Conservation (phyloP, 108 stramenopile genomes). For the Fragilariopsis cylindrus region DNA sequence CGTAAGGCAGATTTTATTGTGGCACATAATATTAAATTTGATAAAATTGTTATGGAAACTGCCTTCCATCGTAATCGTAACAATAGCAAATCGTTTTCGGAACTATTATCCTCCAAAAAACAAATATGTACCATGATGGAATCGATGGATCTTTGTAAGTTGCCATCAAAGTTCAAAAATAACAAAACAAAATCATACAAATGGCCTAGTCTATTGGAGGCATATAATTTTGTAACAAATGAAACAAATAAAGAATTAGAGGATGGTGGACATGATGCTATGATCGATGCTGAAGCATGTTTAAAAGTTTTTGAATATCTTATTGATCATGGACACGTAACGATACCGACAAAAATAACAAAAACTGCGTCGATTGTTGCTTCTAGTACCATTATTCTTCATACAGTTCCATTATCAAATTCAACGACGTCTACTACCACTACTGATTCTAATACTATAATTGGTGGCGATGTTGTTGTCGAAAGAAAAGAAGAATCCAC, state of each 20-base stretch:
- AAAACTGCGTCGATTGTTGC: too few species aligned
- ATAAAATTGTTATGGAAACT: slow-evolving; percentile 15
- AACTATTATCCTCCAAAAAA: slow-evolving; percentile 1
- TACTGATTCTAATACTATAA: too few species aligned
- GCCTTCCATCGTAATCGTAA: slow-evolving; percentile 6
- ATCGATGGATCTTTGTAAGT: slow-evolving; percentile 17
- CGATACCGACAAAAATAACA: neutral
- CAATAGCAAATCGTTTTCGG: neutral
- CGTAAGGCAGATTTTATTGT: slow-evolving; percentile 15
- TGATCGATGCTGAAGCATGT: slow-evolving; percentile 23
- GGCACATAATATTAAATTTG: slow-evolving; percentile 22
- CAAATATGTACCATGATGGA: slow-evolving; percentile 22
- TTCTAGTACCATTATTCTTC: too few species aligned
- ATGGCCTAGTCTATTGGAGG: slow-evolving; percentile 23
- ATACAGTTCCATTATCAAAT: too few species aligned
- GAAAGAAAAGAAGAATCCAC: too few species aligned
- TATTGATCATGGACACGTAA: slow-evolving; percentile 12
- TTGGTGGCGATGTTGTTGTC: too few species aligned
- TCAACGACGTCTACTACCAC: too few species aligned
- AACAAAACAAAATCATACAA: slow-evolving; percentile 4
- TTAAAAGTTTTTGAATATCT: slow-evolving; percentile 17
- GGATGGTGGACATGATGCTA: slow-evolving; percentile 16
- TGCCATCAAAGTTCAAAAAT: slow-evolving; percentile 17
- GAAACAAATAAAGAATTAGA: slow-evolving; percentile 9
- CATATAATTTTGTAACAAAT: slow-evolving; percentile 12